Evolutionary conservation across 352 stramenopile species (phyloP).

Genomic region (Peronospora tabacina): DNA sequence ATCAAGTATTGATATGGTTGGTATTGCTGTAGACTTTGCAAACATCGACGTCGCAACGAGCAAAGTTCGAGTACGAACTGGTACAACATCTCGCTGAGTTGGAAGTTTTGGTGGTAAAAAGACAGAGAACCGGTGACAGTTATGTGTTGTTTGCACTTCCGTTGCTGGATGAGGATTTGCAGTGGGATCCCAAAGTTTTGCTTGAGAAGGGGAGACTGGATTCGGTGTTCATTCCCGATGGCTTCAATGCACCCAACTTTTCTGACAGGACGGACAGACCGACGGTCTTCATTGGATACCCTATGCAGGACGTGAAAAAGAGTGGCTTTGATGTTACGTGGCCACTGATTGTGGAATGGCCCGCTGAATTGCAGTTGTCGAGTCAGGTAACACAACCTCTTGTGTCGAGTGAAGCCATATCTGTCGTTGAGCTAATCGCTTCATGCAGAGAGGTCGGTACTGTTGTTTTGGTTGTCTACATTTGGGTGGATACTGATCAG

Average conservation of each 20-base stretch:
- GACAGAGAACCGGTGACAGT: neutral
- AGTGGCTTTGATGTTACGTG: slow-evolving; percentile 2
- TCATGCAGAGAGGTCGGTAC: slow-evolving; percentile 32
- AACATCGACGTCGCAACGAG: slow-evolving; percentile 10
- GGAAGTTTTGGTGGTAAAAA: slow-evolving; percentile 25
- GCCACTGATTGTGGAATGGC: slow-evolving; percentile 32
- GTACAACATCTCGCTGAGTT: slow-evolving; percentile 31
- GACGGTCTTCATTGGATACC: slow-evolving; percentile 25
- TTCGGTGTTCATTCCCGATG: slow-evolving; percentile 20
- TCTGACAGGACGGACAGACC: slow-evolving; percentile 4
- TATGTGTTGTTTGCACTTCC: slow-evolving; percentile 33
- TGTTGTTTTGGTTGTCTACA: neutral
- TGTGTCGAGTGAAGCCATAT: slow-evolving; percentile 21
- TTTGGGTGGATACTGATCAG: slow-evolving; percentile 1
- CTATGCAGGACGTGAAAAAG: slow-evolving; percentile 10
- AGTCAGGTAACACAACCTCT: slow-evolving; percentile 34
- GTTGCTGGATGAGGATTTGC: slow-evolving; percentile 19
- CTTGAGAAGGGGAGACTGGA: slow-evolving; percentile 9
- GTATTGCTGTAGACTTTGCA: slow-evolving; percentile 9
- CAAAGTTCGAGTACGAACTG: slow-evolving; percentile 42
- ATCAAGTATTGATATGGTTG: neutral
- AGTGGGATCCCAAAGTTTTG: slow-evolving; percentile 18
- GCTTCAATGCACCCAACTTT: slow-evolving; percentile 27
- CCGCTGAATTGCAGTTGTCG: slow-evolving; percentile 26
- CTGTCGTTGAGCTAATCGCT: slow-evolving; percentile 30